Evolutionary conservation across 495 filamentous ascomycete species (phyloP).

Genomic region (Aspergillus steynii): DNA sequence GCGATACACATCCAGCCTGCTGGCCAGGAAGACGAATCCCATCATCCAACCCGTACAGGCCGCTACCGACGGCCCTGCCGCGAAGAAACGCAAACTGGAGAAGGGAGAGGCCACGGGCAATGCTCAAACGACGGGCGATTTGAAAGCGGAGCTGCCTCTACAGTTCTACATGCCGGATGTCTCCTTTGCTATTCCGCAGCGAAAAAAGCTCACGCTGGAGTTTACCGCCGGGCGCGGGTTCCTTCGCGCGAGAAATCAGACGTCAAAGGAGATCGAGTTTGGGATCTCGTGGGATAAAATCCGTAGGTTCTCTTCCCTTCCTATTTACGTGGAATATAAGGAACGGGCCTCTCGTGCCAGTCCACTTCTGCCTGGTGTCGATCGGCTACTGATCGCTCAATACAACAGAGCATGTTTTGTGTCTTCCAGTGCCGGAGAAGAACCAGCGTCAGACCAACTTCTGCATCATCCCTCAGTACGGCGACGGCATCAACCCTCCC

Average conservation of each 20-base stretch:
- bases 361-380: not conserved
- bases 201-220: conserved; percentile 88
- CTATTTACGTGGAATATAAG: not conserved
- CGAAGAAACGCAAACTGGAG: conserved; percentile 60
- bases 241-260: conserved; percentile 66
- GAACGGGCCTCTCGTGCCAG: too few relatives aligned
- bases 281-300: conserved; percentile 71
- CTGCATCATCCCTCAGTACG: conserved; percentile 70
- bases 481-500: conserved; percentile 54
- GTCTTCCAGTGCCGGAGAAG: conserved; percentile 90
- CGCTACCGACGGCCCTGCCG: conserved; percentile 35
- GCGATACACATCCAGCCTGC: conserved; percentile 46
- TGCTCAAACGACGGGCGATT: conserved; percentile 42
- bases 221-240: conserved; percentile 57
- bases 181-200: conserved; percentile 75
- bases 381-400: conserved; percentile 8
- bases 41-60: conserved; percentile 26
- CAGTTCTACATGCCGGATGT: conserved; percentile 66
- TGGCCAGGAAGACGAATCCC: conserved; percentile 35
- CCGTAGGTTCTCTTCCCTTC: conserved; percentile 51
- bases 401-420: conserved; percentile 67
- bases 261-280: conserved; percentile 66
- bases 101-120: conserved; percentile 42
- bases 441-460: conserved; percentile 86
- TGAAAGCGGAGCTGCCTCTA: conserved; percentile 40